Evolutionary conservation across 1,139 yeast genomes (phyloP), one percentile per base, ranked within the genome.

Genomic region (Geotrichum australiense): DNA sequence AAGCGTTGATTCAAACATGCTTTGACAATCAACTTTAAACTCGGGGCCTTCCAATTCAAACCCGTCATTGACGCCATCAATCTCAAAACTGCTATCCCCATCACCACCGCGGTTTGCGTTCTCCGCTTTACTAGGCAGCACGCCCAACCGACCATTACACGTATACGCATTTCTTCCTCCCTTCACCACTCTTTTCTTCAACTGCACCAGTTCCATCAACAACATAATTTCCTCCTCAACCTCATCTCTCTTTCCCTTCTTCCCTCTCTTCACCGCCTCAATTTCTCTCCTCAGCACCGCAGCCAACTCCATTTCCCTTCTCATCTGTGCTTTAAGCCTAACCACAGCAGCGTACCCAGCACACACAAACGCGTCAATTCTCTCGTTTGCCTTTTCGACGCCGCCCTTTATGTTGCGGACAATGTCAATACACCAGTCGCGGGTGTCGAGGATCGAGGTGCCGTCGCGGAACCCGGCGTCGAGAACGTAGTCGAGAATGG

Each of bases 231-330:
- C 35, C 12, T 31, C 35, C 14, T 5, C 11, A 7, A 20, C 24
- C 8, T 5, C 7, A 31, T 31, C 21, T 5, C 15, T n/a, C 4
- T 7, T 20, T n/a, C 12, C 15, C 20, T 20, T n/a, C 14, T 31
- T 31, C 31, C 26, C 5, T 22, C 34, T 36, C 14, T 31, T 31
- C 31, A 32, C 5, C 18, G 30, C 33, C 38, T 39, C 42, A 35
- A 12, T 10, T 33, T 41, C 38, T 46, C 46, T 18, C 26, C 28
- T 12, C 14, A 31, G n/a, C 4, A 20, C 35, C 21, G 19, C 35
- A 20, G 19, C 21, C n/a, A 31, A n/a, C 45, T 45, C 50, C 18
- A 27, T 18, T n/a, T 33, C 38, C 18, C 27, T 33, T 7, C 25
- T 7, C 30, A 27, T 33, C 28, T 29, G 8, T 2, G 20, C 24